Percentiles rank a stretch among this genome's conserved stretches.
These are phyloP conservation scores for Ziziphus jujuba DNA, from an alignment of 306 rosid genomes.

Conservation along the genomic window DNA sequence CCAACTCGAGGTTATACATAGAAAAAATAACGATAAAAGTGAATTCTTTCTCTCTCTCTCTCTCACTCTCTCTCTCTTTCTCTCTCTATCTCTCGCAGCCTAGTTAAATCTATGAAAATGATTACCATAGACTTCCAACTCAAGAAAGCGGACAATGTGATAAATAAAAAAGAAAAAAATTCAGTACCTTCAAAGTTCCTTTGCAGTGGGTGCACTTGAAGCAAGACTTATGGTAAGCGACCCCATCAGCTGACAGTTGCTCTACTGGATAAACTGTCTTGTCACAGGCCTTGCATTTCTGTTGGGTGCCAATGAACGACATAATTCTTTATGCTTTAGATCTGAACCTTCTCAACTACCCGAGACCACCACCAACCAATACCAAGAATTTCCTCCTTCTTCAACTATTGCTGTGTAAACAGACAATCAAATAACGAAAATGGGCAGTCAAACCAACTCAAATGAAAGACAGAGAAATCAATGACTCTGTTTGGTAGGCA, in stretches of 20 bases:
- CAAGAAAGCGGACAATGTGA: neutral
- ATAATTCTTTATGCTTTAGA: constrained; percentile 52
- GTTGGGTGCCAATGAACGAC: constrained; percentile 90
- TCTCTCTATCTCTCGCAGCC: neutral
- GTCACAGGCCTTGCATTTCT: constrained; percentile 91
- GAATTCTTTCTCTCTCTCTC: neutral
- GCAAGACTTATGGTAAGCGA: constrained; percentile 86
- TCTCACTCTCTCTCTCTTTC: too few relatives aligned
- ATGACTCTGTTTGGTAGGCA: constrained; percentile 19
- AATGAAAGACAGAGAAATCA: constrained; percentile 8
- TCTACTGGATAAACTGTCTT: constrained; percentile 94
- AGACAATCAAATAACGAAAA: constrained; percentile 2
- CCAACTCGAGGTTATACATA: neutral
- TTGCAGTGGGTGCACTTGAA: constrained; percentile 97
- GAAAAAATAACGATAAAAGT: neutral
- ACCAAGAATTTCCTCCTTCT: constrained; percentile 17
- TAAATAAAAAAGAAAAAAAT: neutral
- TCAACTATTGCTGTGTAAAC: constrained; percentile 7
- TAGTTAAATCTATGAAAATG: neutral
- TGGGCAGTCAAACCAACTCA: constrained; percentile 7
- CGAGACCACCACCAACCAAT: constrained; percentile 27
- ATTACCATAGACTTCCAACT: neutral
- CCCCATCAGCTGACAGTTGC: constrained; percentile 89
- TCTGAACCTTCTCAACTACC: constrained; percentile 39
- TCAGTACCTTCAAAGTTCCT: constrained; percentile 81